Evolutionary conservation across 1,284 basidiomycete genomes (phyloP), one percentile per base, ranked within the genome.

Genomic region (Cryptococcus sp.): DNA sequence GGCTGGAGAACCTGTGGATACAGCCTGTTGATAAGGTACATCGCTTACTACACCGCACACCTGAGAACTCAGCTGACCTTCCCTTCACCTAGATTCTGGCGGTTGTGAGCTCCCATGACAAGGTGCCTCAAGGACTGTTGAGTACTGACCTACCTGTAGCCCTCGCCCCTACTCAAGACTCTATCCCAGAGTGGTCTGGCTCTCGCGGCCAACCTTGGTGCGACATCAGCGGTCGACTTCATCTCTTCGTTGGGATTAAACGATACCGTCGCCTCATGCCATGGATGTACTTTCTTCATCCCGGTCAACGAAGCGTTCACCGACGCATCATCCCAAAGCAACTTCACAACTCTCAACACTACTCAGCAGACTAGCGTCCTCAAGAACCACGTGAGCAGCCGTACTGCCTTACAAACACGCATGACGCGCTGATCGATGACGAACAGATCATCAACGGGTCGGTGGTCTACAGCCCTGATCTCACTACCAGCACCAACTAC

Each of bases 231-330:
- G 25, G 45, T 56, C 23, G 58, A 60, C 25, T 54, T 68, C 3
- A 60, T 72, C 38, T 43, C 53, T 5, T 47, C 43, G 15, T 47
- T 67, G 20, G 62, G 60, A 1, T 42, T 70, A 23, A 62, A 63
- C 30, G 45, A 64, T 20, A 58, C 58, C n/a, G 57, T 76, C 19
- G 52, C 59, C 22, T 17, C 30, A 11, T 71, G 70, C 43, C 50
- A 60, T 7, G 73, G 73, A 7, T 65, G 75, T 50, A 77, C 75
- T n/a, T 63, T 74, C 55, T 73, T 77, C 52, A 67, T 75, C n/a
- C 75, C 75, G 10, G 62, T 66, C 52, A 63, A 77, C 58, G 41
- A 57, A 0, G 73, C 75, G 22, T 66, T 77, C 52, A 54, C 48
- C 20, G 22, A 50, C 56, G 60, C 50, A 22, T 42, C 19, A 50